Evolutionary conservation across 2,329 filamentous ascomycete genomes (phyloP).

Genomic region (Diaporthe humulicola): DNA sequence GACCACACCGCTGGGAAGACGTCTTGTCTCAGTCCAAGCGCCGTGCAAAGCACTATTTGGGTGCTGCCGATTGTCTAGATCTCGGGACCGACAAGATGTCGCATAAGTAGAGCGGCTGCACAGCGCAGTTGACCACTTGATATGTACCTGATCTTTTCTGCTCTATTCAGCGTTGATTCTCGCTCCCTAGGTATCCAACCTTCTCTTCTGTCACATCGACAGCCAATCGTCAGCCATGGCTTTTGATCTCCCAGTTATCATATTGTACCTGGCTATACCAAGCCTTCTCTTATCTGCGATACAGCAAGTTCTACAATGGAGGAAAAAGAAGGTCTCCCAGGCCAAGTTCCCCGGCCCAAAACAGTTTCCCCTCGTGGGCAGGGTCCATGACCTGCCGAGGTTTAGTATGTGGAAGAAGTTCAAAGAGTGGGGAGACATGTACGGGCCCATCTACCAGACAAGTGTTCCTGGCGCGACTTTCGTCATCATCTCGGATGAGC

Average conservation of each 20-base stretch:
- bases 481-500: slow-evolving; percentile 61
- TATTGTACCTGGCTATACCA: slow-evolving; percentile 61
- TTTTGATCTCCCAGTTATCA: slow-evolving; percentile 47
- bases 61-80: not conserved
- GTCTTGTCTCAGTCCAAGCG: slow-evolving; percentile 7
- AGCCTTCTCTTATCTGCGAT: slow-evolving; percentile 57
- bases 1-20: not conserved
- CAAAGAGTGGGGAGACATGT: slow-evolving; percentile 59
- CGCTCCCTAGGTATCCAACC: not conserved
- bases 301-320: slow-evolving; percentile 54
- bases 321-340: slow-evolving; percentile 42
- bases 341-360: slow-evolving; percentile 60
- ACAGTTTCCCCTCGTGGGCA: slow-evolving; percentile 62
- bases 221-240: slow-evolving; percentile 51
- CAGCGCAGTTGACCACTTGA: not conserved
- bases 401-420: slow-evolving; percentile 65
- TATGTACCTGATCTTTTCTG: not conserved
- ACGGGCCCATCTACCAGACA: slow-evolving; percentile 60
- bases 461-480: slow-evolving; percentile 56
- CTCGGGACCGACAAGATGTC: slow-evolving; percentile 17
- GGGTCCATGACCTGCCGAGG: slow-evolving; percentile 62
- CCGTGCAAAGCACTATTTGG: not conserved
- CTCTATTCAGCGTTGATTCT: not conserved
- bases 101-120: not conserved
- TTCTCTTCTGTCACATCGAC: not conserved